Evolutionary conservation across 2,329 filamentous ascomycete species (phyloP), one percentile per base, ranked within the genome.

Genomic region (Plenodomus biglobosus): DNA sequence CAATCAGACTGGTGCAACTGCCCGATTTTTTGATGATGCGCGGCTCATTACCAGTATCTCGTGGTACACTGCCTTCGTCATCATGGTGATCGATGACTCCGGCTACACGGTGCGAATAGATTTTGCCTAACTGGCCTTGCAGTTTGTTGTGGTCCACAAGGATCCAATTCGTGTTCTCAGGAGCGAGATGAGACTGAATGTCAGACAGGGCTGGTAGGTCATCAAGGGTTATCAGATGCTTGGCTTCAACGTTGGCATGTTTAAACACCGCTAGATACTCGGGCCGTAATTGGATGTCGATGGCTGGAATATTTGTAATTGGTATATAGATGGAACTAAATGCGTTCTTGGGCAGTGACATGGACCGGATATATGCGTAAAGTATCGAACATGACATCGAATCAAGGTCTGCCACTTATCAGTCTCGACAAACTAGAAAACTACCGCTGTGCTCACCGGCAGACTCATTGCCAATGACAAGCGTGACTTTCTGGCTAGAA

Each of bases 111-210:
- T 64, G 52, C 0, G 73, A 72, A 62, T 83, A 88, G 15, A 76
- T 69, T 32, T 67, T 71, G 15, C 77, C 80, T 15, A 92, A 74
- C 13, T 72, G 61, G 0, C 87, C 87, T 5, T 86, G 85, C 40
- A 90, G 75, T 1, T 76, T 79, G 65, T 94, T 94, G 75, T 94
- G 90, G 72, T 94, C 89, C 3, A 94, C 87, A 1, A 94, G 76
- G 16, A 90, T 73, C 87, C 87, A 91, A 41, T 75, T 76, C 1
- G 86, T 86, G 39, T 83, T 79, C 20, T 80, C 76, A 0, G 82
- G 76, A 0, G 69, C 60, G 10, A 87, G 65, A 45, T 61, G 56
- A 22, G 60, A 45, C 1, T 77, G 76, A 0, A 82, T 74, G n/a
- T 79, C 76, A 3, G 75, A 76, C 13, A 82, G 68, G 8, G 79